Conservation (phyloP, 306 rosid species). For the Dalbergia cultrata region DNA sequence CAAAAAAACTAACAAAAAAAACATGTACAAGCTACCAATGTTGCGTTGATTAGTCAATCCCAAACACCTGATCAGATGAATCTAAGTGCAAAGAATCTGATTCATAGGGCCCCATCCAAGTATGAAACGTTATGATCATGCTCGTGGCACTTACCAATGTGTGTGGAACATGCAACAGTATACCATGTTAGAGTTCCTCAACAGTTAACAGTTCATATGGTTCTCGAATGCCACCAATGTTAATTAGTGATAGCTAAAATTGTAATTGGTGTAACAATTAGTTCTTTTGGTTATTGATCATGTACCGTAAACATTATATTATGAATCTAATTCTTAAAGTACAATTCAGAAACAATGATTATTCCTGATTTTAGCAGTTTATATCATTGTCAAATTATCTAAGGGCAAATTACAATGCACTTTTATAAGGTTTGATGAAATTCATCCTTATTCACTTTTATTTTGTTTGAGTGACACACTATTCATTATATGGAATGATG, state of each 20-base stretch:
- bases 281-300: no score
- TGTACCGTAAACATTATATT: no score
- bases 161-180: slow-evolving; percentile 11
- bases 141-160: slow-evolving; percentile 25
- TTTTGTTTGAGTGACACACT: no score
- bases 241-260: not conserved
- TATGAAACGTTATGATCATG: slow-evolving; percentile 35
- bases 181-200: not conserved
- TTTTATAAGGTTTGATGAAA: no score
- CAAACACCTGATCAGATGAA: slow-evolving; percentile 56
- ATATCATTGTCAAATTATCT: slow-evolving; percentile 10
- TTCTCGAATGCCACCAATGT: not conserved
- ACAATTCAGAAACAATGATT: not conserved
- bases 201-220: not conserved
- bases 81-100: slow-evolving; percentile 47
- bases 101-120: slow-evolving; percentile 36
- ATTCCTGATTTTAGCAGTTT: not conserved
- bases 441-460: no score
- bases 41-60: slow-evolving; percentile 60
- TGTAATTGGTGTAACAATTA: no score
- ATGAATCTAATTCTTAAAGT: no score
- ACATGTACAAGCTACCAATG: not conserved
- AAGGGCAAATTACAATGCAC: not conserved
- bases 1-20: no score
- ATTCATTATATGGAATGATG: no score